Percentiles rank a stretch among this genome's conserved stretches.
Evolutionary conservation across 116 monocot genomes (phyloP).

Genomic region (Trichopus zeylanicus): DNA sequence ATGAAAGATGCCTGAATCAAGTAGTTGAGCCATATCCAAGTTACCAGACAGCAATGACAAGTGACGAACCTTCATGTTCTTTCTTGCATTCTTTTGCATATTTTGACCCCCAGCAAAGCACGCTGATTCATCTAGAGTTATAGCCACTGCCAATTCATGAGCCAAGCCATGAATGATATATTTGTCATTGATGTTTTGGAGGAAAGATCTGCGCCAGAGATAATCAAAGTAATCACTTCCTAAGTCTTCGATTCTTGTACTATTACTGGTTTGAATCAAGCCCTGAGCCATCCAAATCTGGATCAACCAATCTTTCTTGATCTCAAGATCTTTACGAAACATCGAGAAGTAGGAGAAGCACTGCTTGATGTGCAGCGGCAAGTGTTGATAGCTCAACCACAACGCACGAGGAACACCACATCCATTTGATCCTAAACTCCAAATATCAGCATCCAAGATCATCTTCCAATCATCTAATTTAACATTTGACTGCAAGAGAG

Average conservation of each 20-base stretch:
- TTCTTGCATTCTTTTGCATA: conserved; percentile 1
- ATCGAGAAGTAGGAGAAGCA: conserved; percentile 5
- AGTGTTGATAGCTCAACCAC: background rate
- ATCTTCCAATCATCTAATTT: background rate
- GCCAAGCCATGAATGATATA: conserved; percentile 2
- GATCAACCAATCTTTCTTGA: background rate
- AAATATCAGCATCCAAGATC: background rate
- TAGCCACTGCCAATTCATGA: background rate
- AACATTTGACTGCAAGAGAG: background rate
- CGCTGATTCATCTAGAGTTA: background rate
- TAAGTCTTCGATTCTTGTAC: background rate
- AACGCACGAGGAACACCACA: background rate
- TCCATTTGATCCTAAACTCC: background rate
- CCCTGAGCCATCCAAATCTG: conserved; percentile 3
- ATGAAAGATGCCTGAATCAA: background rate
- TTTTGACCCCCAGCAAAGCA: background rate
- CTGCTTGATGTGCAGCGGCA: background rate
- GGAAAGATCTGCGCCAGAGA: conserved; percentile 2
- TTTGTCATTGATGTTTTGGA: background rate
- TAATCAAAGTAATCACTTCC: conserved; percentile 4
- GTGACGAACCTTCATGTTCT: background rate
- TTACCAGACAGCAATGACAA: background rate
- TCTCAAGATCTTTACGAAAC: background rate
- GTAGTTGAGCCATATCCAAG: background rate
- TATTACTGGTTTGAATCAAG: background rate